Base-by-base conservation (phyloP, 257 asterid genomes). In the Nicotiana otophora region DNA sequence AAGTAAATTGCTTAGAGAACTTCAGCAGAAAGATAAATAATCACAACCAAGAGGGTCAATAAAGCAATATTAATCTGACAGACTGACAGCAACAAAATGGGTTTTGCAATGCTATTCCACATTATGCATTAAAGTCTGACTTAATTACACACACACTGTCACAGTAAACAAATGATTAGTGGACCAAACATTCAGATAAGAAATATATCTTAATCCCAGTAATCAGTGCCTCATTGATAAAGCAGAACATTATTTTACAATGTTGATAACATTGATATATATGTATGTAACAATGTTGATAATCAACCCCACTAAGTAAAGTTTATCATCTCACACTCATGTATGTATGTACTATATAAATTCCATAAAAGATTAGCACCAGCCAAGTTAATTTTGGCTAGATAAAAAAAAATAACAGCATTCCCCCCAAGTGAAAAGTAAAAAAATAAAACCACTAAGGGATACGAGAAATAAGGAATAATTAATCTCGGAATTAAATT, bases 181-280 rank as follows among this genome's bases (percentile, higher is more conserved):
- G 51, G 42, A 4, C 33, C 53, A 72, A 84, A 61, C 58, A 63
- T 75, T 74, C 61, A 84, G 55, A 31, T 61, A 76, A 76, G 58
- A 76, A 86, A 58, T 76, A 67, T 65, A 80, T 78, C 82, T 30
- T 55, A 48, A 78, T 85, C 78, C 81, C 83, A 82, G n/a, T 53
- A 64, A 19, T n/a, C 34, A 64, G 28, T 63, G 48, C 74, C 84
- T 54, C 80, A 66, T 28, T 62, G 10, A 39, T 65, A 70, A 77
- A 86, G 80, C 57, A 86, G 42, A 48, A 86, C 42, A 76, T 77
- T 16, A 53, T 54, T 57, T 68, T 10, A 12, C 46, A 53, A 82
- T 30, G 34, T 6, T 65, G 72, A 23, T 19, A 81, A 80, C 61
- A 80, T 80, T 60, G 20, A 64, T 14, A 23, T 30, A 31, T 76